phyloP scores from a whole-genome alignment of 345 rosid species.

The Brassica cretica region DNA sequence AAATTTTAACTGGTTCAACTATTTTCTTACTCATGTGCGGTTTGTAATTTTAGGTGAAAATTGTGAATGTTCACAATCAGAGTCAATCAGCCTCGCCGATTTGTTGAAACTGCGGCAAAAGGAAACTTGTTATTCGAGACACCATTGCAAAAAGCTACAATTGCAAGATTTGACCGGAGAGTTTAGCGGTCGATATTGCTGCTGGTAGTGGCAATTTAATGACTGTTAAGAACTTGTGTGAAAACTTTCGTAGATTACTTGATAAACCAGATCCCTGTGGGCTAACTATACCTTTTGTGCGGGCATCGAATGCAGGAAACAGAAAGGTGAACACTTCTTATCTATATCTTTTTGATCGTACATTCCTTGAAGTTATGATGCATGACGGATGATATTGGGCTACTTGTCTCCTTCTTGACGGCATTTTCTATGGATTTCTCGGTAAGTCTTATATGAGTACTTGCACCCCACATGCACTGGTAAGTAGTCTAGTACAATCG shows the following conservation, averaged over 20 bases:
- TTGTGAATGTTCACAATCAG: neutral
- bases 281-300: neutral
- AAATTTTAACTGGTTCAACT: neutral
- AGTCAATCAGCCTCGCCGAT: neutral
- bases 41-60: neutral
- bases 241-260: no score
- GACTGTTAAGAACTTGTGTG: no score
- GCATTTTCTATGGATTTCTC: conserved; percentile 18
- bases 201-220: no score
- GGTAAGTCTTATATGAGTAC: neutral
- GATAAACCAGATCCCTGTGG: neutral
- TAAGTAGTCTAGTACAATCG: no score
- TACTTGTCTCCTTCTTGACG: conserved; percentile 5
- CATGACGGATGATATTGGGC: neutral
- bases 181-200: no score
- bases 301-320: conserved; percentile 25
- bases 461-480: neutral
- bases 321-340: neutral
- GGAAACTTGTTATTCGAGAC: neutral
- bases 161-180: neutral
- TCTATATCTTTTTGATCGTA: neutral
- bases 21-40: neutral
- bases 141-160: neutral
- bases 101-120: neutral
- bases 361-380: neutral